Conservation (phyloP, 2,329 filamentous ascomycete genomes). For the Neonectria magnoliae region DNA sequence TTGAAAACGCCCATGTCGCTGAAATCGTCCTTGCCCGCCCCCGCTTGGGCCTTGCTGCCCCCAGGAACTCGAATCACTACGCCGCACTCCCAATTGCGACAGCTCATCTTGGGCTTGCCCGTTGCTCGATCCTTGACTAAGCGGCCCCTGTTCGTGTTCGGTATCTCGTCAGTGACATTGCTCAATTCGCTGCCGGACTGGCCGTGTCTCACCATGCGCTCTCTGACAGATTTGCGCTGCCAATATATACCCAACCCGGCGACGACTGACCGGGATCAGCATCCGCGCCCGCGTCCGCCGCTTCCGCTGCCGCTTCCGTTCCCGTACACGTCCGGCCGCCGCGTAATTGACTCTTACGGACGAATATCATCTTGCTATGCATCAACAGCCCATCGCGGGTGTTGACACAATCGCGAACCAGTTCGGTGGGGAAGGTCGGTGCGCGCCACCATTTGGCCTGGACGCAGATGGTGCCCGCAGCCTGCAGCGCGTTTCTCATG, state of each 20-base stretch:
- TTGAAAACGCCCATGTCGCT: slow-evolving; percentile 57
- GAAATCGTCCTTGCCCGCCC: slow-evolving; percentile 18
- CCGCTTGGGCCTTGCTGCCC: slow-evolving; percentile 21
- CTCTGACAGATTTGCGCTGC: slow-evolving; percentile 91
- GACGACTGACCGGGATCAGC: slow-evolving; percentile 30
- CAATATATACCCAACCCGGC: slow-evolving; percentile 82
- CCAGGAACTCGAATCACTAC: slow-evolving; percentile 73
- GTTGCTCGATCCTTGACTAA: slow-evolving; percentile 75
- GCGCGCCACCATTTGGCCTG: slow-evolving; percentile 77
- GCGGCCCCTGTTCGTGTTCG: slow-evolving; percentile 70
- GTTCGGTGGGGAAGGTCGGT: slow-evolving; percentile 73
- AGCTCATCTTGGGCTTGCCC: slow-evolving; percentile 78
- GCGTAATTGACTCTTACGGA: slow-evolving; percentile 45
- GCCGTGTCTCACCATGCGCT: slow-evolving; percentile 80
- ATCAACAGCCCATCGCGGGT: slow-evolving; percentile 77
- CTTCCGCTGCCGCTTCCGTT: background rate
- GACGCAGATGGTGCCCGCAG: slow-evolving; percentile 86
- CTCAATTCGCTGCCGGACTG: slow-evolving; percentile 11
- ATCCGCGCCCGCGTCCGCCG: slow-evolving; percentile 33
- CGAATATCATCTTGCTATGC: slow-evolving; percentile 83
- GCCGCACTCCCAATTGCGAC: slow-evolving; percentile 96
- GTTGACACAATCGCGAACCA: slow-evolving; percentile 81
- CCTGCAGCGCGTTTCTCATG: slow-evolving; percentile 56
- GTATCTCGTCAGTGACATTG: slow-evolving; percentile 38
- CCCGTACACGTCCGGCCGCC: slow-evolving; percentile 22